Evolutionary conservation across 1,284 basidiomycete genomes (phyloP).

Genomic region (Ustilago loliicola): DNA sequence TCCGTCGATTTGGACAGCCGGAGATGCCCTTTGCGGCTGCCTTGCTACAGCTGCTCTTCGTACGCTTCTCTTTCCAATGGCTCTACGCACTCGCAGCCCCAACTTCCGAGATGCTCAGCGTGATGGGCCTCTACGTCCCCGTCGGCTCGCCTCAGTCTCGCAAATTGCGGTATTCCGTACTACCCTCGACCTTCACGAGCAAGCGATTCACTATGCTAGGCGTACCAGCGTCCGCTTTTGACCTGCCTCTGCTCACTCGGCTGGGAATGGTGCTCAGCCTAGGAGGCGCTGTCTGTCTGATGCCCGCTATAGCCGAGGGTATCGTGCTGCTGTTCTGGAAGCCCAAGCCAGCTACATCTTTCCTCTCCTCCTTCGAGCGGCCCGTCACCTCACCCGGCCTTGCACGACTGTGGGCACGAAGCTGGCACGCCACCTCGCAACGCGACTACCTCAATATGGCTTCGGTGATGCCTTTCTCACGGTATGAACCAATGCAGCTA

Average conservation of each 20-base stretch:
- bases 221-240: slow-evolving; percentile 17
- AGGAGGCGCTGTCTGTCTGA: slow-evolving; percentile 27
- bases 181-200: slow-evolving; percentile 13
- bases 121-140: slow-evolving; percentile 32
- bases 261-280: slow-evolving; percentile 9
- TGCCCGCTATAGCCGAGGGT: slow-evolving; percentile 18
- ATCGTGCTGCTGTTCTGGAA: slow-evolving; percentile 22
- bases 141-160: slow-evolving; percentile 11
- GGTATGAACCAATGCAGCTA: slow-evolving; percentile 16
- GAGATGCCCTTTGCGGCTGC: slow-evolving; percentile 26
- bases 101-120: slow-evolving; percentile 18
- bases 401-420: slow-evolving; percentile 38
- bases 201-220: slow-evolving; percentile 13
- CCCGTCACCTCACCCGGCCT: slow-evolving; percentile 30
- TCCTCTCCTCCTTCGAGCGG: slow-evolving; percentile 34
- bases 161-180: slow-evolving; percentile 6
- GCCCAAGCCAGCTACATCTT: slow-evolving; percentile 23
- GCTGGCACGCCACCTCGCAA: slow-evolving; percentile 46
- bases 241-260: slow-evolving; percentile 26
- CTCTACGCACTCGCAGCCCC: slow-evolving; percentile 30
- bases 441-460: slow-evolving; percentile 41
- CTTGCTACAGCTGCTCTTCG: slow-evolving; percentile 16
- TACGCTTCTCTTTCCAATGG: slow-evolving; percentile 25
- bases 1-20: slow-evolving; percentile 46
- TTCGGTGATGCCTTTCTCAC: slow-evolving; percentile 20